Conservation (phyloP, 495 filamentous ascomycete genomes). For the Podospora fimiseda region DNA sequence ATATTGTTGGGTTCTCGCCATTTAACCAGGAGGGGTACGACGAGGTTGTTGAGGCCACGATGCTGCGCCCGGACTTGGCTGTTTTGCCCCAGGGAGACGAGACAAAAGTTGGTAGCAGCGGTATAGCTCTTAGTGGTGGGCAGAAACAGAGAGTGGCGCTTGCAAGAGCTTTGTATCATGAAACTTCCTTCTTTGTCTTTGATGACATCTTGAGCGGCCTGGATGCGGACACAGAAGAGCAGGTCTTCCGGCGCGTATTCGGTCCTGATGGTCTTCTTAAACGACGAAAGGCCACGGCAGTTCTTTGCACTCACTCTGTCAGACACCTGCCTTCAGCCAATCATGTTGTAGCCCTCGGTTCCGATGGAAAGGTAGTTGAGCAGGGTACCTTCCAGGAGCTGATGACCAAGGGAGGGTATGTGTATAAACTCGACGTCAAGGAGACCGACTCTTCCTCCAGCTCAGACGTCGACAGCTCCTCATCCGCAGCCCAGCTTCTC, state of each 20-base stretch:
- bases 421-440: constrained; percentile 13
- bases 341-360: constrained; percentile 32
- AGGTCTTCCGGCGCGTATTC: constrained; percentile 53
- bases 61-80: constrained; percentile 49
- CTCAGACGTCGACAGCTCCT: neutral
- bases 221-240: constrained; percentile 54
- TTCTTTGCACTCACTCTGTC: constrained; percentile 25
- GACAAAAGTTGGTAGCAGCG: constrained; percentile 58
- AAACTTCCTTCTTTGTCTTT: constrained; percentile 25
- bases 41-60: constrained; percentile 58
- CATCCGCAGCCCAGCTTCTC: neutral
- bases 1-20: constrained; percentile 26
- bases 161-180: constrained; percentile 30
- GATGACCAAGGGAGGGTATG: constrained; percentile 19
- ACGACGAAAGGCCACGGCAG: constrained; percentile 15
- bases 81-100: constrained; percentile 36
- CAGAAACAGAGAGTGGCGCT: constrained; percentile 56
- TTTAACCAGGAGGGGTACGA: constrained; percentile 56
- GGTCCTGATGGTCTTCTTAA: constrained; percentile 21
- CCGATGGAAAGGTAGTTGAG: constrained; percentile 19
- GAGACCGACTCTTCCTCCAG: neutral
- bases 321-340: constrained; percentile 47
- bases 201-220: constrained; percentile 56
- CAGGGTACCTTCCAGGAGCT: constrained; percentile 24
- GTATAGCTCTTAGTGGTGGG: constrained; percentile 58